Conservation (phyloP, 2,329 filamentous ascomycete genomes). For the Cladophialophora carrionii region DNA sequence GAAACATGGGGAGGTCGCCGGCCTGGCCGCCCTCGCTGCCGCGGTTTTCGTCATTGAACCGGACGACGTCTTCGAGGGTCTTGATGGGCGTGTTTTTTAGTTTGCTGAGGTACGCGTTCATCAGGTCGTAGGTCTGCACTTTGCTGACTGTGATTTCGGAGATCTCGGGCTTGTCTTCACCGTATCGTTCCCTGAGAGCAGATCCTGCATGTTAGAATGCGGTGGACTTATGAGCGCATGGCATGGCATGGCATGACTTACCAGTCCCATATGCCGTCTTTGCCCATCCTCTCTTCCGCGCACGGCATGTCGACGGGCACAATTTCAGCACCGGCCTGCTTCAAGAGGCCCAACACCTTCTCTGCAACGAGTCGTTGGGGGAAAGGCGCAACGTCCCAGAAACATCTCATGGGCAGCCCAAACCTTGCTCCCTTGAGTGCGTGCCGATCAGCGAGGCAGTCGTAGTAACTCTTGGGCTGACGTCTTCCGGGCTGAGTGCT, state of each 20-base stretch:
- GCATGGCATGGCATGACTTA: conserved; percentile 18
- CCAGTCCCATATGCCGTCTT: conserved; percentile 42
- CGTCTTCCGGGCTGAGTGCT: conserved; percentile 24
- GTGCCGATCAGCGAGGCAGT: conserved; percentile 26
- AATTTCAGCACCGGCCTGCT: conserved; percentile 45
- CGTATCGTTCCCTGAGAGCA: conserved; percentile 29
- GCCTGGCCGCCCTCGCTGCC: conserved; percentile 37
- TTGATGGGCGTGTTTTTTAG: conserved; percentile 34
- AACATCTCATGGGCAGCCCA: conserved; percentile 47
- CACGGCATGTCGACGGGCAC: conserved; percentile 40
- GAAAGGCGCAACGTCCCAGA: conserved; percentile 50
- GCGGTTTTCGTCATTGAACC: conserved; percentile 34
- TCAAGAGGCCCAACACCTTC: conserved; percentile 43
- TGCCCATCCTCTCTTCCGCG: conserved; percentile 39
- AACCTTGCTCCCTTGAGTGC: conserved; percentile 35
- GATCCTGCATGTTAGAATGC: neutral
- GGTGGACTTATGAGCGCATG: neutral
- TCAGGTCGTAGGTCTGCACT: conserved; percentile 36
- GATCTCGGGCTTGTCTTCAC: conserved; percentile 30
- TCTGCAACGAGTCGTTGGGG: conserved; percentile 47
- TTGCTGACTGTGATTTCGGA: conserved; percentile 34
- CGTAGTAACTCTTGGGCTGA: conserved; percentile 30
- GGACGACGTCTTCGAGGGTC: conserved; percentile 35
- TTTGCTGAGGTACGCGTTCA: conserved; percentile 32
- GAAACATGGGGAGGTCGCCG: conserved; percentile 39